phyloP scores from a whole-genome alignment of 192 early-diverging fungal genomes.

The Backusella mclennaniae region DNA sequence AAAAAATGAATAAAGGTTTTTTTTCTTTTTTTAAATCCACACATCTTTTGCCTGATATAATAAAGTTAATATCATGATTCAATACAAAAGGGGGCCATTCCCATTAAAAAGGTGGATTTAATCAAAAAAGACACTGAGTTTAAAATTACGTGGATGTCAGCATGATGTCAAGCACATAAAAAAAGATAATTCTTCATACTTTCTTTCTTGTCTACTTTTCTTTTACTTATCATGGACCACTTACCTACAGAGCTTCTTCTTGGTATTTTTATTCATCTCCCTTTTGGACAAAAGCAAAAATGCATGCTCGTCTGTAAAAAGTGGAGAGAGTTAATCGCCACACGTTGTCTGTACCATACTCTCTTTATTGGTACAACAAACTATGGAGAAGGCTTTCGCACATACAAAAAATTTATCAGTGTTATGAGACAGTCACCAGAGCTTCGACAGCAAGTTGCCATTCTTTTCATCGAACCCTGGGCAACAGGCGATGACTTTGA shows the following conservation, averaged over 20 bases:
- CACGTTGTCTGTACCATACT: not conserved
- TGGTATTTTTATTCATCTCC: not conserved
- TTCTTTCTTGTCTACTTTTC: not conserved
- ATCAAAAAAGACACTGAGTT: too few species aligned
- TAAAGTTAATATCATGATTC: too few species aligned
- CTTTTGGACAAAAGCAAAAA: not conserved
- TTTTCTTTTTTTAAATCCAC: not conserved
- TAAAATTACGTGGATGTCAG: too few species aligned
- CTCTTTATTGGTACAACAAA: not conserved
- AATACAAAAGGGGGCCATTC: too few species aligned
- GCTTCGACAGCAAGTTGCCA: too few species aligned
- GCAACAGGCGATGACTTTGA: too few species aligned
- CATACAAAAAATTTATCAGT: not conserved
- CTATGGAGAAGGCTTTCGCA: not conserved
- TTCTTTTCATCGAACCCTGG: too few species aligned
- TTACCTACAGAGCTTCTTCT: not conserved
- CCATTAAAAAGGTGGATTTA: not conserved
- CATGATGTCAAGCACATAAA: not conserved
- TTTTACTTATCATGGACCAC: not conserved
- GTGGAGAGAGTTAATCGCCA: not conserved
- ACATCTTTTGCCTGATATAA: too few species aligned
- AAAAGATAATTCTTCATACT: not conserved
- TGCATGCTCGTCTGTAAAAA: not conserved
- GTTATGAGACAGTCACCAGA: not conserved
- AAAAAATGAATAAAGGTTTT: slow-evolving; percentile 7